Base-by-base conservation (phyloP, 164 flowering plant genomes). In the Vitis cinerea region DNA sequence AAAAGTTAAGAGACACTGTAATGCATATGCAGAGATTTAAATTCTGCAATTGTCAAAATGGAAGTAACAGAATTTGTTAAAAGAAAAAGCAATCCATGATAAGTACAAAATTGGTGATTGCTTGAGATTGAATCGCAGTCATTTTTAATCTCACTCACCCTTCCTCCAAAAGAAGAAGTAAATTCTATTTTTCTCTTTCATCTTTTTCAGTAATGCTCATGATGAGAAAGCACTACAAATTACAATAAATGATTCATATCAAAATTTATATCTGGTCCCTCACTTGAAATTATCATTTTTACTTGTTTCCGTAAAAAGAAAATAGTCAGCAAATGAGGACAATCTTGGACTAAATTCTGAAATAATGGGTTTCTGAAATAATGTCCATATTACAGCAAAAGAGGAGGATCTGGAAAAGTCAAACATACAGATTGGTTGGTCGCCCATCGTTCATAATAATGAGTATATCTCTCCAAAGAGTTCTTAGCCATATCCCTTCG, bases 361-460 rank as follows among this genome's bases (percentile, higher is more conserved):
- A 23, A 23, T 23, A 23, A 37, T 37, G 7, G 44, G 44, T 15
- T 31, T 14, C n/a, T 3, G 47, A 61, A 37, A 61, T 15, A 3
- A 61, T 31, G 64, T 5, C 50, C 13, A 16, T 19, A n/a, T 15
- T n/a, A 57, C n/a, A 57, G 50, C 11, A 47, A 47, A n/a, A 31
- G 30, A 50, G 55, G 17, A 10, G 17, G 29, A 31, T 27, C 44
- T 37, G 44, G 47, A 0, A 66, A 69, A 50, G 9, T 29, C 44
- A 30, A 15, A 61, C 82, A 50, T 80, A 84, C 87, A 63, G 81
- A 78, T 74, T 86, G 84, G 59, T 88, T 86, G 15, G 85, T 79
- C 12, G 86, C 90, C 87, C 89, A 88, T 62, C 93, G 72, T 73
- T 88, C 90, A 77, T 82, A 86, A 66, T 88, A 85, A 67, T 86